phyloP scores from a whole-genome alignment of 164 flowering plant species.

The Cinnamomum micranthum region DNA sequence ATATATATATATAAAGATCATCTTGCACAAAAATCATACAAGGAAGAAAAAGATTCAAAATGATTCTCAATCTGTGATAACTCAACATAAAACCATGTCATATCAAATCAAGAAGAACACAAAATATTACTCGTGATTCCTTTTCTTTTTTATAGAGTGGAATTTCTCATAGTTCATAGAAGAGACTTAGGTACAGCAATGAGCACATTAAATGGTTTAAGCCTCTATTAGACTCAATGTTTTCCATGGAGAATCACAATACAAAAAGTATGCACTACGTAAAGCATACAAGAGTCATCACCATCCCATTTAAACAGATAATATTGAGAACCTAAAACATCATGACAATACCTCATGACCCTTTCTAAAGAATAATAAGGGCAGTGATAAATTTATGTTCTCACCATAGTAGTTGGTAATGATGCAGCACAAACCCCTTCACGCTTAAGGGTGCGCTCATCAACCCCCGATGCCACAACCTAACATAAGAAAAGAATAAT shows the following conservation, averaged over 20 bases:
- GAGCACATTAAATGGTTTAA: neutral
- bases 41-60: too few species aligned
- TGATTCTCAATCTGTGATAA: too few species aligned
- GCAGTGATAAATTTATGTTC: neutral
- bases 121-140: neutral
- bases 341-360: neutral
- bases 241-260: neutral
- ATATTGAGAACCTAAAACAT: neutral
- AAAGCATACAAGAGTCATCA: neutral
- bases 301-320: neutral
- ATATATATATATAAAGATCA: too few species aligned
- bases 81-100: neutral
- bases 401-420: constrained; percentile 96
- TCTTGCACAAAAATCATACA: too few species aligned
- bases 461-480: constrained; percentile 99
- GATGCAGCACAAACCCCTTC: constrained; percentile 99
- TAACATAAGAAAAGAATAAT: constrained; percentile 48
- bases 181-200: neutral
- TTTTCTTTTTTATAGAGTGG: neutral
- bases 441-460: constrained; percentile 95
- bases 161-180: too few species aligned
- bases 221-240: neutral
- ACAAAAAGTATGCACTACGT: neutral
- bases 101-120: neutral
- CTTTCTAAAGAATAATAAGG: neutral